phyloP scores from a whole-genome alignment of 2,329 filamentous ascomycete genomes.

The Cladophialophora immunda region DNA sequence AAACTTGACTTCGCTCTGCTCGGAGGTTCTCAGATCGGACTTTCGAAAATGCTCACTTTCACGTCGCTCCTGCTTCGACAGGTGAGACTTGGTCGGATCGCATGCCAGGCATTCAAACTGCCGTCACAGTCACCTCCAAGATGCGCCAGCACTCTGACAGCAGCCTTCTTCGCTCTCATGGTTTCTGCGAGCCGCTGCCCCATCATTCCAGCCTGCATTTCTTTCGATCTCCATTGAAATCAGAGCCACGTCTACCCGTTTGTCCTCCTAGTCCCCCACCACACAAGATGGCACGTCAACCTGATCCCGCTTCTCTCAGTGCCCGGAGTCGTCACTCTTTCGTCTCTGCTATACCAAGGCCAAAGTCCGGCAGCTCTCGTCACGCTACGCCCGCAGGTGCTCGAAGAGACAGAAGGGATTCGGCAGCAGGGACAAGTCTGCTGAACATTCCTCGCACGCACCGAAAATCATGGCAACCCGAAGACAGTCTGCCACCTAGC shows the following conservation, averaged over 20 bases:
- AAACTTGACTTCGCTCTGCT: background rate
- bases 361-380: slow-evolving; percentile 30
- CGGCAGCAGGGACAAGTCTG: background rate
- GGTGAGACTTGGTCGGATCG: background rate
- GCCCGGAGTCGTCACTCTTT: slow-evolving; percentile 28
- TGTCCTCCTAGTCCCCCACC: slow-evolving; percentile 11
- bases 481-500: slow-evolving; percentile 19
- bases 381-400: slow-evolving; percentile 23
- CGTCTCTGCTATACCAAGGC: slow-evolving; percentile 31
- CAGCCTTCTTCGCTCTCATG: slow-evolving; percentile 10
- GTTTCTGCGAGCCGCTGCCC: slow-evolving; percentile 12
- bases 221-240: slow-evolving; percentile 10
- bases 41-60: background rate
- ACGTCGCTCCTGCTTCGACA: background rate
- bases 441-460: background rate
- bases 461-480: slow-evolving; percentile 28
- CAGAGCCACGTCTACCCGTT: slow-evolving; percentile 1
- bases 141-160: background rate
- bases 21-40: background rate
- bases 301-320: slow-evolving; percentile 24
- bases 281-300: slow-evolving; percentile 2
- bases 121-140: background rate
- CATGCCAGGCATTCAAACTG: background rate
- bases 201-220: slow-evolving; percentile 18
- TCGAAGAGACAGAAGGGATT: slow-evolving; percentile 4